These are phyloP conservation scores for Phytophthora sp. DNA, from an alignment of 352 stramenopile species.

Conservation along the genomic window DNA sequence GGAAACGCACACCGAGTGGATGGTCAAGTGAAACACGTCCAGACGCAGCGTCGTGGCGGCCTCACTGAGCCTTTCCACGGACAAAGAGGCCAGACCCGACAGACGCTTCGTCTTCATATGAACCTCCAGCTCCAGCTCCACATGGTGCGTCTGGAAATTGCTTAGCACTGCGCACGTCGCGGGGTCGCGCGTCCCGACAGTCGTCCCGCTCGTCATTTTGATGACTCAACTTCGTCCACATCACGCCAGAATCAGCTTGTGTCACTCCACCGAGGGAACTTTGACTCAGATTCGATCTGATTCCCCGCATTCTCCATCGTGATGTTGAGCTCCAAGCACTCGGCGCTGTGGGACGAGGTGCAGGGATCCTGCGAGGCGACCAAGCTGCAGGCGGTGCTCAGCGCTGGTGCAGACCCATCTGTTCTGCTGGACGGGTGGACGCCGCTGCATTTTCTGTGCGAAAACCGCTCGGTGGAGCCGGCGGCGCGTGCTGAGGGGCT, in stretches of 20 bases:
- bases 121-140: constrained; percentile 58
- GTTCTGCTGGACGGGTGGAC: constrained; percentile 74
- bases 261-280: neutral
- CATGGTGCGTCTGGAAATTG: constrained; percentile 59
- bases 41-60: constrained; percentile 37
- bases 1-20: constrained; percentile 51
- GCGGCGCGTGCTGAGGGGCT: constrained; percentile 46
- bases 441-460: constrained; percentile 75
- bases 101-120: constrained; percentile 44
- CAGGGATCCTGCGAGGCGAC: constrained; percentile 57
- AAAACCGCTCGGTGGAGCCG: constrained; percentile 62
- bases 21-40: constrained; percentile 67
- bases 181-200: constrained; percentile 41
- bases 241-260: neutral
- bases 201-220: constrained; percentile 12
- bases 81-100: constrained; percentile 42
- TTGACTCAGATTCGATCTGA: constrained; percentile 6
- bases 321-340: constrained; percentile 42
- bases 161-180: constrained; percentile 65
- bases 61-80: constrained; percentile 35
- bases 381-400: constrained; percentile 48
- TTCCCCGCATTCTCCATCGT: constrained; percentile 18
- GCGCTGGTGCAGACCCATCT: constrained; percentile 4
- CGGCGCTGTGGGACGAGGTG: constrained; percentile 72
- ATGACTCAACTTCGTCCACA: constrained; percentile 24